phyloP scores from a whole-genome alignment of 192 early-diverging fungal species.

The Podila clonocystis region DNA sequence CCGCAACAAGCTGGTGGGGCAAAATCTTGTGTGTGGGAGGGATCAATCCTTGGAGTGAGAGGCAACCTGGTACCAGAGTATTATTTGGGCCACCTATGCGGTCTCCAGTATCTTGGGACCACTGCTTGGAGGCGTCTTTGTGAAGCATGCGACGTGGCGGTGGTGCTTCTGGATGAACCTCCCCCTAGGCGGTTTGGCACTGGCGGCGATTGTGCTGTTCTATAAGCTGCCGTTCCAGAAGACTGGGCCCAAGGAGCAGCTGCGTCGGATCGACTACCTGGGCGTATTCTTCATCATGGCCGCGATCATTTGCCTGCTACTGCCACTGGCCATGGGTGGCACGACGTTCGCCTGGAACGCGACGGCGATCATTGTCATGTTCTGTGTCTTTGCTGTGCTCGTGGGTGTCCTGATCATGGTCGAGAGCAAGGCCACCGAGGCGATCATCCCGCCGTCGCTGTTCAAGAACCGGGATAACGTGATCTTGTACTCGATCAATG shows the following conservation, averaged over 20 bases:
- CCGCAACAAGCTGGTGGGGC: too few relatives aligned
- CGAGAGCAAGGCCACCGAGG: conserved; percentile 66
- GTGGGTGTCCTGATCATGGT: conserved; percentile 65
- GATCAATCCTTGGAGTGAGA: too few relatives aligned
- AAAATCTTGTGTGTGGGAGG: too few relatives aligned
- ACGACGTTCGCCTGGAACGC: conserved; percentile 73
- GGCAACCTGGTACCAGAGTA: conserved; percentile 81
- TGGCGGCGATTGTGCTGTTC: conserved; percentile 59
- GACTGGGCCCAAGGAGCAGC: conserved; percentile 63
- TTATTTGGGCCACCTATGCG: conserved; percentile 83
- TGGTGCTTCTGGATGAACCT: conserved; percentile 88
- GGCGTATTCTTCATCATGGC: conserved; percentile 57
- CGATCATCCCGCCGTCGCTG: conserved; percentile 71
- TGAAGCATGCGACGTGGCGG: conserved; percentile 72
- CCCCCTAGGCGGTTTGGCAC: conserved; percentile 74
- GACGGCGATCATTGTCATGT: conserved; percentile 63
- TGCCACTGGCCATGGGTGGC: conserved; percentile 80
- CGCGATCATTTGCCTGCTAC: conserved; percentile 65
- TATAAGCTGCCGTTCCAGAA: conserved; percentile 65
- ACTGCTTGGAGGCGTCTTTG: conserved; percentile 84
- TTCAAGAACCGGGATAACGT: conserved; percentile 69
- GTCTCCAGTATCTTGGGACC: conserved; percentile 81
- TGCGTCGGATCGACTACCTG: conserved; percentile 70
- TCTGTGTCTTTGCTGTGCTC: conserved; percentile 58
- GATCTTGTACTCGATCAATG: conserved; percentile 59